phyloP scores from a whole-genome alignment of 352 stramenopile species.

The Pythium angustatum region DNA sequence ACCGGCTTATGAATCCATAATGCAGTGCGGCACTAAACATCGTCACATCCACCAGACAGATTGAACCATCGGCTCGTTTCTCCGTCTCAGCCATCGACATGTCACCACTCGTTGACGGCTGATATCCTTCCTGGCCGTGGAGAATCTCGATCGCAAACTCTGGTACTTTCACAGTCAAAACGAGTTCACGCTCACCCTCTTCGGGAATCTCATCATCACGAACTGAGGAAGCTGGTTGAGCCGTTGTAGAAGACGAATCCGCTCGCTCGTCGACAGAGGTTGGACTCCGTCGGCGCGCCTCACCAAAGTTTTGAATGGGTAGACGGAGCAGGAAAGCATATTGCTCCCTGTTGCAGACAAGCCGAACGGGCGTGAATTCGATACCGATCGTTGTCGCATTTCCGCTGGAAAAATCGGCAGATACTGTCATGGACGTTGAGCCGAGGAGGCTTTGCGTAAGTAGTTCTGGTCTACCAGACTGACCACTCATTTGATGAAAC shows the following conservation, averaged over 20 bases:
- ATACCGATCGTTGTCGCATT: slow-evolving; percentile 58
- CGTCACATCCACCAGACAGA: slow-evolving; percentile 61
- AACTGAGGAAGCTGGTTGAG: neutral
- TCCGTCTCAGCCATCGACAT: slow-evolving; percentile 69
- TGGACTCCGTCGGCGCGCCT: slow-evolving; percentile 41
- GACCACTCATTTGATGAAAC: slow-evolving; percentile 23
- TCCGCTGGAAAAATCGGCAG: slow-evolving; percentile 62
- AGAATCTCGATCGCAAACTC: slow-evolving; percentile 83
- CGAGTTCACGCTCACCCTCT: slow-evolving; percentile 48
- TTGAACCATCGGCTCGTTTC: slow-evolving; percentile 71
- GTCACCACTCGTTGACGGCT: slow-evolving; percentile 73
- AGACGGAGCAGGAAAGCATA: slow-evolving; percentile 77
- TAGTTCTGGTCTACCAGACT: slow-evolving; percentile 34
- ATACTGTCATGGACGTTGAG: slow-evolving; percentile 58
- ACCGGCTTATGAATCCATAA: slow-evolving; percentile 56
- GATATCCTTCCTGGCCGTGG: slow-evolving; percentile 73
- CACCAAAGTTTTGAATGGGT: slow-evolving; percentile 73
- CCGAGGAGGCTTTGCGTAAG: slow-evolving; percentile 67
- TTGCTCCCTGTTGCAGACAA: slow-evolving; percentile 85
- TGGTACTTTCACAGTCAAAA: slow-evolving; percentile 59
- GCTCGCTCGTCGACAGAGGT: neutral
- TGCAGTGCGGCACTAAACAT: slow-evolving; percentile 44
- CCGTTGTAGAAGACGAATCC: neutral
- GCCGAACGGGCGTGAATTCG: slow-evolving; percentile 54
- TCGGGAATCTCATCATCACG: slow-evolving; percentile 29